Percentiles rank a stretch among this genome's conserved stretches.
Conservation (phyloP, 2,329 filamentous ascomycete species). For the Aspergillus intermedius region DNA sequence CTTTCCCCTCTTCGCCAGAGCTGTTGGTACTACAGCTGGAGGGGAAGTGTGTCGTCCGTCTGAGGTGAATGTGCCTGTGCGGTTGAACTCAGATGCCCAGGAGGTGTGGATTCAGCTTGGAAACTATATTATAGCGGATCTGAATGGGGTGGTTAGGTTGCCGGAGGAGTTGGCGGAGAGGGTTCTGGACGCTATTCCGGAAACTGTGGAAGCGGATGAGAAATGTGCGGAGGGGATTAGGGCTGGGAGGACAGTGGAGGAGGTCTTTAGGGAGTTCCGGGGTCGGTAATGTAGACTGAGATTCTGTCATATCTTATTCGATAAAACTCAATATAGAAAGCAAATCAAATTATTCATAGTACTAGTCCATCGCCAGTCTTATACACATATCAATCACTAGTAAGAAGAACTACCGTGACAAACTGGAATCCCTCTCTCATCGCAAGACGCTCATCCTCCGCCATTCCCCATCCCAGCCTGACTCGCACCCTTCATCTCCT, state of each 20-base stretch:
- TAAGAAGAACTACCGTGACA: no score
- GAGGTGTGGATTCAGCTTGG: conserved; percentile 27
- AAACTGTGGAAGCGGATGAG: conserved; percentile 3
- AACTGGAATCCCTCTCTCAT: no score
- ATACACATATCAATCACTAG: no score
- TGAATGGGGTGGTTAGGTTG: conserved; percentile 34
- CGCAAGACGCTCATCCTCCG: no score
- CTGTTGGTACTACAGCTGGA: background rate
- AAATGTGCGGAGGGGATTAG: conserved; percentile 7
- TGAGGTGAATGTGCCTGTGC: conserved; percentile 27
- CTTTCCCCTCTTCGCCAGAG: conserved; percentile 1
- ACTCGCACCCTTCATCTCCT: no score
- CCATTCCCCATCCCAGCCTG: no score
- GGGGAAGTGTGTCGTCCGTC: conserved; percentile 18
- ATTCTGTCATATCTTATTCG: no score
- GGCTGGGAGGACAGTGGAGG: conserved; percentile 2
- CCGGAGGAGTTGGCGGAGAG: conserved; percentile 13
- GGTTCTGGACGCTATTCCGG: conserved; percentile 6
- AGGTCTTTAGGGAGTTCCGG: conserved; percentile 6
- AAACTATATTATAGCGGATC: conserved; percentile 32
- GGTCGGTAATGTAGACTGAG: background rate
- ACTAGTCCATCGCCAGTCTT: no score
- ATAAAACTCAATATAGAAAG: no score
- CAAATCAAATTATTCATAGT: no score
- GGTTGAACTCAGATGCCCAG: conserved; percentile 23